These are phyloP conservation scores for Rhizopus microsporus DNA, from an alignment of 371 early-diverging fungal species.

Conservation along the genomic window DNA sequence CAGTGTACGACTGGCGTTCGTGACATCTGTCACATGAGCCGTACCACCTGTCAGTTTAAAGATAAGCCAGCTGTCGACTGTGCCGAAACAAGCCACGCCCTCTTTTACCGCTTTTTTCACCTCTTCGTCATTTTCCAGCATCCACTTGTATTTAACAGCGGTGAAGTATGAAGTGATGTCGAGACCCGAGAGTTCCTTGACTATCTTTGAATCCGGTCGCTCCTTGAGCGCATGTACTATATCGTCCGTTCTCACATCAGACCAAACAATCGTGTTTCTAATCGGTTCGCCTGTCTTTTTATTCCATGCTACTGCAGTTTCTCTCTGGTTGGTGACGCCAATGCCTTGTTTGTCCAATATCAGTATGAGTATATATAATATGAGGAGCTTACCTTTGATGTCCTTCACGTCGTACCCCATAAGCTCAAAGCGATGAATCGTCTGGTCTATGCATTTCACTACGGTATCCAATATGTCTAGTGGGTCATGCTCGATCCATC, in stretches of 20 bases:
- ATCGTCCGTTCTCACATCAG: slow-evolving; percentile 82
- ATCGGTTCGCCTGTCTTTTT: slow-evolving; percentile 78
- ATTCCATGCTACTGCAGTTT: slow-evolving; percentile 94
- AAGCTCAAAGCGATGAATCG: slow-evolving; percentile 61
- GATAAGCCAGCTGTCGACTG: slow-evolving; percentile 88
- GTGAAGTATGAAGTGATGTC: slow-evolving; percentile 95
- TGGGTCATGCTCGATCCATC: slow-evolving; percentile 95
- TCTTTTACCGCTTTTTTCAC: slow-evolving; percentile 57
- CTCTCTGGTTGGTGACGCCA: slow-evolving; percentile 96
- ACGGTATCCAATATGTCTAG: slow-evolving; percentile 76
- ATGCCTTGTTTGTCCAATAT: slow-evolving; percentile 48
- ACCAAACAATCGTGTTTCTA: slow-evolving; percentile 94
- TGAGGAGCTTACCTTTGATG: slow-evolving; percentile 31
- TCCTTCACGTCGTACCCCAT: slow-evolving; percentile 60
- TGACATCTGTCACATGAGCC: slow-evolving; percentile 87
- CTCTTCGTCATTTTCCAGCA: slow-evolving; percentile 78
- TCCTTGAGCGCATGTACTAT: slow-evolving; percentile 68
- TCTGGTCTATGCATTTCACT: slow-evolving; percentile 70
- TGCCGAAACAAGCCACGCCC: slow-evolving; percentile 71
- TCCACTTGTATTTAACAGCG: slow-evolving; percentile 91
- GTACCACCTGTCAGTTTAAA: slow-evolving; percentile 85
- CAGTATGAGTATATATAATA: too few species aligned
- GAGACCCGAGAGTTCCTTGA: slow-evolving; percentile 75
- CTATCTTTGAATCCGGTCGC: slow-evolving; percentile 37
- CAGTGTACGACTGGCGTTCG: slow-evolving; percentile 95